phyloP scores from a whole-genome alignment of 2,329 filamentous ascomycete species.

The Fusarium anthophilum region DNA sequence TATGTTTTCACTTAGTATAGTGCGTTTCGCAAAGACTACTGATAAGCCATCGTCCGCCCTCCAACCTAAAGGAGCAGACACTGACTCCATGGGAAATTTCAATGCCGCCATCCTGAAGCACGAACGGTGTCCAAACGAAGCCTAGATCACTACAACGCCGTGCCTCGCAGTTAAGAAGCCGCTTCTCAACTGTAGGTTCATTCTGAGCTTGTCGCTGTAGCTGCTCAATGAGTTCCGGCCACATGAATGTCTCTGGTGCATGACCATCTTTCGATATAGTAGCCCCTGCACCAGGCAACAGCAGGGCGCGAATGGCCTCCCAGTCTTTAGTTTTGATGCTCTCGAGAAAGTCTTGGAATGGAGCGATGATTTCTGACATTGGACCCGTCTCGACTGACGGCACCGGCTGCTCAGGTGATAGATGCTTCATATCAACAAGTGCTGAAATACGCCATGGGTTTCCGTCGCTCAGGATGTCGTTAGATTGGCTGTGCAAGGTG shows the following conservation, averaged over 20 bases:
- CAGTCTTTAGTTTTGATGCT: not conserved
- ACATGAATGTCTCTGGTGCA: not conserved
- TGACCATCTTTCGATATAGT: not conserved
- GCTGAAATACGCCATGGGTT: not conserved
- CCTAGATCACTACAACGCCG: not conserved
- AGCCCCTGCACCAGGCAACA: not conserved
- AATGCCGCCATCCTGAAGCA: not conserved
- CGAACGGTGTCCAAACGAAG: not conserved
- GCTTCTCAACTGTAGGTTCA: not conserved
- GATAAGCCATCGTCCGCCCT: not conserved
- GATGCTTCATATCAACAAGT: not conserved
- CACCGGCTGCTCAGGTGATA: not conserved
- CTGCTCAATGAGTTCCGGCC: not conserved
- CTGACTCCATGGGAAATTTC: not conserved
- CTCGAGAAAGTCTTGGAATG: not conserved
- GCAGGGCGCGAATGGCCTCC: not conserved
- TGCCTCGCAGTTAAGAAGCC: not conserved
- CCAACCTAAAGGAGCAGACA: not conserved
- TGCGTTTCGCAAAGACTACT: not conserved
- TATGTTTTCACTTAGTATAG: not conserved
- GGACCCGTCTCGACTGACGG: not conserved
- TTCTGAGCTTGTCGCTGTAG: not conserved
- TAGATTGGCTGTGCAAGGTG: not conserved
- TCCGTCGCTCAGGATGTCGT: accelerated
- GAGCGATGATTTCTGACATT: not conserved